Evolutionary conservation across 768 basidiomycete genomes (phyloP).

Genomic region (Trametes gibbosa): DNA sequence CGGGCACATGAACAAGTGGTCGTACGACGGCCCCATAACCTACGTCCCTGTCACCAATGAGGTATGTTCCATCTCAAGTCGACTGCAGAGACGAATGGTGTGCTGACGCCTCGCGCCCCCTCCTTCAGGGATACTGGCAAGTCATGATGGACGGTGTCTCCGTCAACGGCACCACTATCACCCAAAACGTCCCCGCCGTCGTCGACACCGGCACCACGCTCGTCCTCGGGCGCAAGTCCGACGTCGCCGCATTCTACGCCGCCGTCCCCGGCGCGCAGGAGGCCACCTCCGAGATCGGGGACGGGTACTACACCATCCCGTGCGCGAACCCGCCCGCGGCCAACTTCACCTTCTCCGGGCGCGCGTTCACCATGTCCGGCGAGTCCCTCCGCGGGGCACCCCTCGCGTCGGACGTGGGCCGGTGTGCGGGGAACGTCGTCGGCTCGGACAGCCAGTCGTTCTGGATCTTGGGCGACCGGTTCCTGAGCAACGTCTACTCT

Average conservation of each 20-base stretch:
- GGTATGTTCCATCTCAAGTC: slow-evolving; percentile 9
- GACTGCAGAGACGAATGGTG: neutral
- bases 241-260: slow-evolving; percentile 30
- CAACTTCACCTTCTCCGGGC: slow-evolving; percentile 38
- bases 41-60: slow-evolving; percentile 31
- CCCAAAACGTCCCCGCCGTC: slow-evolving; percentile 25
- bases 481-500: slow-evolving; percentile 47
- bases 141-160: slow-evolving; percentile 31
- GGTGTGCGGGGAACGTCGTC: slow-evolving; percentile 40
- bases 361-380: slow-evolving; percentile 35
- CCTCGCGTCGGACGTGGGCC: slow-evolving; percentile 26
- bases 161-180: slow-evolving; percentile 24
- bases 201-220: slow-evolving; percentile 38
- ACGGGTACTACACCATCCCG: slow-evolving; percentile 40
- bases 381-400: slow-evolving; percentile 44
- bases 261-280: slow-evolving; percentile 31
- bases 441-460: slow-evolving; percentile 15
- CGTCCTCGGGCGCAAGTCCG: slow-evolving; percentile 28
- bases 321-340: slow-evolving; percentile 32
- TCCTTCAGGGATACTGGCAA: slow-evolving; percentile 35
- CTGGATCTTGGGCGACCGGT: slow-evolving; percentile 39
- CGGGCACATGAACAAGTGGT: slow-evolving; percentile 37
- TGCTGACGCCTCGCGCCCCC: neutral
- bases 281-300: slow-evolving; percentile 22
- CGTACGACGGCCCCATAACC: slow-evolving; percentile 37